Evolutionary conservation across 2,329 filamentous ascomycete species (phyloP), one percentile per base, ranked within the genome.

Genomic region (Verticillium alfalfae): DNA sequence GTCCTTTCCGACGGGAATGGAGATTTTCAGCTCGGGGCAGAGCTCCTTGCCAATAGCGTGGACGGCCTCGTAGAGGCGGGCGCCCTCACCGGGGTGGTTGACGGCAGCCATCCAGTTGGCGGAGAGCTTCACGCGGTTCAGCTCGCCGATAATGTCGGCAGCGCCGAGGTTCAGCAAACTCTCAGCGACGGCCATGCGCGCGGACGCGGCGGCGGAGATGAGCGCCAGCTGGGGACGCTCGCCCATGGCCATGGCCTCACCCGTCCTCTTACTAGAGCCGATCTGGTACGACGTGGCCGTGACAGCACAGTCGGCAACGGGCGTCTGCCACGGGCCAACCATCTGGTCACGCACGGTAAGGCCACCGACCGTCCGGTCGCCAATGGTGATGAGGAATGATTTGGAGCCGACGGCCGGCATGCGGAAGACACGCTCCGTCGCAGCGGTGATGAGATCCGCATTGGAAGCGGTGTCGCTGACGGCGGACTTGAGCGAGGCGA

Each of bases 51-150:
- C 93, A 62, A 97, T 93, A 10, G 94, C 93, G 72, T 96, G 86
- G 2, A 97, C 95, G 36, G 93, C 95, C 75, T 97, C 92, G 70
- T 97, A 98, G 37, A 98, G 83, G 16, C 89, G 92, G 45, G 94
- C 93, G 49, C 92, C 93, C 76, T 99, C 95, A 56, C 95, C 95
- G 26, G 91, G 89, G 73, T 97, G 93, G 71, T 88, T 93, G 64
- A 93, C 91, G n/a, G 94, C 94, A 3, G 93, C 93, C 95, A 98
- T 98, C 94, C 94, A 99, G 78, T 99, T 98, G 58, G 94, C 94
- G 3, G 93, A 97, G 10, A 98, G 84, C 72, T 94, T 90, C 64
- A 98, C 88, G 54, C 91, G 88, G 63, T 85, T 85, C 59, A 98
- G 79, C 60, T 91, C 87, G 56, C 89, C 90, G 61, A 88, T 84